These are phyloP conservation scores for Marsdenia floribunda DNA, from an alignment of 257 asterid species.

Conservation along the genomic window DNA sequence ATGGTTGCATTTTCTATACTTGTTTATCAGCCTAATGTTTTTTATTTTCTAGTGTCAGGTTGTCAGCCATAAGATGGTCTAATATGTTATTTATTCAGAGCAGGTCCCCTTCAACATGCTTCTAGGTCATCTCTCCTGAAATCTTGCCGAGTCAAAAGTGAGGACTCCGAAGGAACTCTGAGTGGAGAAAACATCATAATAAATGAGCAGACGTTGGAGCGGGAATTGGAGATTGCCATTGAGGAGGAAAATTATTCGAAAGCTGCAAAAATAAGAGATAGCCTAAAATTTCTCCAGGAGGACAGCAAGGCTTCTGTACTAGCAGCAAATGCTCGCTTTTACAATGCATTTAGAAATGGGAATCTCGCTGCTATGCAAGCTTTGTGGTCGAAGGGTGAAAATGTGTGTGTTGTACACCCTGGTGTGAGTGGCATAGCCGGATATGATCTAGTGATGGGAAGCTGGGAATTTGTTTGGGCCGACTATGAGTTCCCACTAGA, in stretches of 20 bases:
- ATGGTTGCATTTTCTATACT: background rate
- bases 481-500: conserved; percentile 89
- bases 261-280: conserved; percentile 90
- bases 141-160: conserved; percentile 57
- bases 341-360: conserved; percentile 73
- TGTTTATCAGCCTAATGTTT: background rate
- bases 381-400: conserved; percentile 78
- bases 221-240: conserved; percentile 65
- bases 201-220: conserved; percentile 64
- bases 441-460: conserved; percentile 90
- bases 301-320: conserved; percentile 77
- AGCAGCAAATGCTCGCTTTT: conserved; percentile 80
- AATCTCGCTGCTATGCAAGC: conserved; percentile 79
- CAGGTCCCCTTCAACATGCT: conserved; percentile 44
- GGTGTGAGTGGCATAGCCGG: conserved; percentile 98
- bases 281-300: conserved; percentile 76
- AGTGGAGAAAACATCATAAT: conserved; percentile 81
- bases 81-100: conserved; percentile 41
- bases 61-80: conserved; percentile 14
- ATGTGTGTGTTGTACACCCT: conserved; percentile 88
- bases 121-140: conserved; percentile 33
- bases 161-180: conserved; percentile 64
- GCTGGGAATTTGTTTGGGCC: conserved; percentile 99
- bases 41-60: background rate
- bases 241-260: conserved; percentile 75